phyloP scores from a whole-genome alignment of 2,329 filamentous ascomycete species.

The Phoma sp. region DNA sequence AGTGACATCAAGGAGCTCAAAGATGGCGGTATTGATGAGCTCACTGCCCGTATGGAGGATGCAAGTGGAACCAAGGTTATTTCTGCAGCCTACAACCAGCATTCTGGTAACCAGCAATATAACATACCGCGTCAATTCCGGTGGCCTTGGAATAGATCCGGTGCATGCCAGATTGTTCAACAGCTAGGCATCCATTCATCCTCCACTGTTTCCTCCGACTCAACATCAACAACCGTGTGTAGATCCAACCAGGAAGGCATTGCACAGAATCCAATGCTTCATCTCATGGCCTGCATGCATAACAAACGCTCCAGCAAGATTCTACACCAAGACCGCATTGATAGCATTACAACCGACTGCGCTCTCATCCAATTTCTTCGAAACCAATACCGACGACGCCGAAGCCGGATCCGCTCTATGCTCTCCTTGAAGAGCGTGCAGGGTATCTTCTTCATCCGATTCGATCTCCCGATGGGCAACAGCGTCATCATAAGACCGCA shows the following conservation, averaged over 20 bases:
- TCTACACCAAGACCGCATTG: neutral
- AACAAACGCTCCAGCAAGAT: neutral
- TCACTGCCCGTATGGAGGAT: neutral
- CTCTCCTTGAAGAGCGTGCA: slow-evolving; percentile 23
- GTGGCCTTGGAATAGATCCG: neutral
- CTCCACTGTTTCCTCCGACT: too few species aligned
- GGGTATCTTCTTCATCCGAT: slow-evolving; percentile 30
- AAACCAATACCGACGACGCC: neutral
- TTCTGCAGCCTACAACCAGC: neutral
- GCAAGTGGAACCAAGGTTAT: neutral
- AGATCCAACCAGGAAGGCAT: too few species aligned
- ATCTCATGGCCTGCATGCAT: neutral
- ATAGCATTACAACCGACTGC: neutral
- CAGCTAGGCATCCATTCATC: too few species aligned
- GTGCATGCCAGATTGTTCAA: too few species aligned
- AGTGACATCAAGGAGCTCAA: neutral
- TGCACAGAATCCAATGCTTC: neutral
- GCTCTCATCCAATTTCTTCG: neutral
- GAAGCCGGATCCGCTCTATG: neutral
- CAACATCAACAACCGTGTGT: too few species aligned
- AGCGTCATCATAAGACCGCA: slow-evolving; percentile 29
- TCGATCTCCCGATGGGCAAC: slow-evolving; percentile 24
- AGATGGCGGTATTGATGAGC: neutral
- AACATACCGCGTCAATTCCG: neutral
- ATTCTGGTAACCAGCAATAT: neutral